Base-by-base conservation (phyloP, 1,284 basidiomycete genomes). In the Naganishia sp. region DNA sequence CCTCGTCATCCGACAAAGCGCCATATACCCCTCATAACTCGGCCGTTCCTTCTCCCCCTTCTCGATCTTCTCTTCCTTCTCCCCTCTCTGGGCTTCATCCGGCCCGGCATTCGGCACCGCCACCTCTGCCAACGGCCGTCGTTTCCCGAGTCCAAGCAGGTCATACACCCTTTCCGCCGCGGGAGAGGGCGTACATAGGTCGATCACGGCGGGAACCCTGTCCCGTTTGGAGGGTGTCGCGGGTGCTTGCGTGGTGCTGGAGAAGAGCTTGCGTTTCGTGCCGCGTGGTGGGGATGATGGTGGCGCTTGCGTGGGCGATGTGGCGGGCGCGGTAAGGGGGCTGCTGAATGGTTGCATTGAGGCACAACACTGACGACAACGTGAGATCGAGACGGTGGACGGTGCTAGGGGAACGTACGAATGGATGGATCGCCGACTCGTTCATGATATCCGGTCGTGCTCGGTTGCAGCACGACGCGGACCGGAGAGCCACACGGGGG, bases 1-100 rank as follows among this genome's bases (percentile, higher is more conserved):
- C 21, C 36, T 50, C 25, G 59, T 61, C 59, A 61, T 43, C 48
- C 59, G 46, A 52, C 59, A 61, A 7, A 61, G 42, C 18, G 46
- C 39, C 10, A 61, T 25, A 48, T 61, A 61, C 36, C 59, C 59
- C 21, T 52, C 59, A 7, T 21, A 52, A 43, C 36, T 61, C 48
- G 36, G 11, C 11, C 36, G 36, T 36, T 36, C 36, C 36, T 36
- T 36, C 6, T 36, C 36, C 36, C 10, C 33, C 33, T 25, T 31
- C 16, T 46, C 56, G 21, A 21, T 21, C 43, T 57, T 25, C 21
- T 45, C n/a, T 23, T n/a, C 36, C 25, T 0, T 25, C 36, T 21
- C 23, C 39, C 23, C 10, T 50, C 36, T 44, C 4, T 6, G 21
- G 4, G 13, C 16, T 44, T 7, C 6, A 28, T 11, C 31, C 13